Evolutionary conservation across 2,329 filamentous ascomycete genomes (phyloP).

Genomic region (Trichoderma guizhouense): DNA sequence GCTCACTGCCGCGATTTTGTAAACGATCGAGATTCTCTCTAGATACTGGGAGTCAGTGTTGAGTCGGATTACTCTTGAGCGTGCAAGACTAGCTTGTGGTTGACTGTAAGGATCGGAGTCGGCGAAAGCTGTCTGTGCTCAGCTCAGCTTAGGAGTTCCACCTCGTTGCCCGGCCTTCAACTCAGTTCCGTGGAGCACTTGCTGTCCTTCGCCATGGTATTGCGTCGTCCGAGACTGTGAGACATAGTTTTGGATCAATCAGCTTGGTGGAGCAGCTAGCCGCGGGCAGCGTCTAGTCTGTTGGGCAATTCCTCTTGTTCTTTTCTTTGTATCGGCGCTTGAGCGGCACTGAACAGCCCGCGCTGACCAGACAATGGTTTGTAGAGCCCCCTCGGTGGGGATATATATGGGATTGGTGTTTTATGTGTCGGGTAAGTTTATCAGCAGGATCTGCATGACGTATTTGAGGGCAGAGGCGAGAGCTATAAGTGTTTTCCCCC

Average conservation of each 20-base stretch:
- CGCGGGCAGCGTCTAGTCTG: neutral
- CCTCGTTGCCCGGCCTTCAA: neutral
- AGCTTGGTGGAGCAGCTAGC: neutral
- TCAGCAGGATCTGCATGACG: neutral
- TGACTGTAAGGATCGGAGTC: neutral
- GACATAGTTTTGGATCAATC: neutral
- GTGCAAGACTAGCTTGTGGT: neutral
- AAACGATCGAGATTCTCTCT: neutral
- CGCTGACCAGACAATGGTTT: neutral
- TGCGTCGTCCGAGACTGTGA: neutral
- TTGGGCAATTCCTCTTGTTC: neutral
- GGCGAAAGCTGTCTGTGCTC: neutral
- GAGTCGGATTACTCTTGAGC: neutral
- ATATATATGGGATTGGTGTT: neutral
- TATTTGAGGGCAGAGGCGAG: neutral
- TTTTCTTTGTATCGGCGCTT: neutral
- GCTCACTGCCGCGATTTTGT: neutral
- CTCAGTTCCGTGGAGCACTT: too few species aligned
- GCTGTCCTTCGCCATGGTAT: neutral
- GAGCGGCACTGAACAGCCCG: neutral
- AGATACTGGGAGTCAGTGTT: neutral
- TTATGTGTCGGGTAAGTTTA: slow-evolving; percentile 5
- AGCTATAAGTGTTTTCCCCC: neutral
- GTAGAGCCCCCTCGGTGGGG: neutral
- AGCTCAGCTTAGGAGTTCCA: neutral